Evolutionary conservation across 306 rosid species (phyloP), one percentile per base, ranked within the genome.

Genomic region (Myrica gale): DNA sequence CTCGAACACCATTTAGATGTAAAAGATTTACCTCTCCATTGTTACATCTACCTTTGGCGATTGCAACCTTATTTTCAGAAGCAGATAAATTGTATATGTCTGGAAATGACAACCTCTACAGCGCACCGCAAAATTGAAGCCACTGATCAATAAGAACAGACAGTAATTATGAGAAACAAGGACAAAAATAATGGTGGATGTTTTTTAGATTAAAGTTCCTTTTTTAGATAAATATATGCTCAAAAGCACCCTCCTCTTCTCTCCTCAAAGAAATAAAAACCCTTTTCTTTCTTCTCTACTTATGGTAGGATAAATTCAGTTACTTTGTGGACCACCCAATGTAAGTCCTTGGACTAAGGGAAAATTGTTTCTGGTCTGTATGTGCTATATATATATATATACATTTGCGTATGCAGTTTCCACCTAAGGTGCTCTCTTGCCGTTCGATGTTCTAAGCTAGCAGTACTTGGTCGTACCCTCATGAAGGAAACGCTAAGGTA

Each of bases 401-500:
- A 76, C 17, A 68, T n/a, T 77, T 81, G 73, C 73, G 26, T 67
- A 68, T 42, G 68, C 60, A 46, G 13, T 45, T 55, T 77, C 47
- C 9, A 56, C 41, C 44, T 45, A 68, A 69, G 69, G 69, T 74
- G 74, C 78, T 71, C 77, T 81, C 63, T 61, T 37, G 65, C 52
- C 45, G 19, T 80, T 67, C 45, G 74, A 76, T 79, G 66, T 68
- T 80, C 53, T 42, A 52, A 79, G 80, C 85, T 70, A 81, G 70
- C 26, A 74, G 42, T 32, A 32, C 37, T 13, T 45, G n/a, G n/a
- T 9, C 72, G 71, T 50, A n/a, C 66, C 82, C 68, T 50, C 68
- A 92, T 92, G 99, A 95, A 95, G 85, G 97, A 82, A 81, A 84
- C 97, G 54, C 82, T 95, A 19, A 81, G 89, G 53, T 95, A 95